A percentile compares a stretch with the other conserved stretches of the same genome.
phyloP scores from a whole-genome alignment of 1,284 basidiomycete genomes.

The Austroboletus novae-zelandiae region DNA sequence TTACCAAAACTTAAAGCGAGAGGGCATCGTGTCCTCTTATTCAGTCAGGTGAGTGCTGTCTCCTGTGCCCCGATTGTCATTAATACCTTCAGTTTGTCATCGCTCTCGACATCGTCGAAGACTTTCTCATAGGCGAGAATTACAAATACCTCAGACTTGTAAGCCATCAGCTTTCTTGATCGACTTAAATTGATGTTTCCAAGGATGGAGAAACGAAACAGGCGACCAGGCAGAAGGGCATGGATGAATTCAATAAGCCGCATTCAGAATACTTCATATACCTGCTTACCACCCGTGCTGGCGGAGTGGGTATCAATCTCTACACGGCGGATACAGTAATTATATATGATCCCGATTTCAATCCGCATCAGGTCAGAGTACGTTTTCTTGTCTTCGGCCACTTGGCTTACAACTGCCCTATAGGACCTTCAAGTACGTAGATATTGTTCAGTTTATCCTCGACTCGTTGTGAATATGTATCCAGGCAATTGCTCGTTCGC shows the following conservation, averaged over 20 bases:
- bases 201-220: conserved; percentile 92
- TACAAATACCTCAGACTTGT: conserved; percentile 89
- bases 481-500: conserved; percentile 86
- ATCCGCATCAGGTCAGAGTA: conserved; percentile 79
- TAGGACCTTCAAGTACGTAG: conserved; percentile 68
- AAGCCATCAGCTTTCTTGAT: conserved; percentile 28
- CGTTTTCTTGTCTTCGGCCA: background rate
- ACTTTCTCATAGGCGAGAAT: conserved; percentile 89
- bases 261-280: conserved; percentile 89
- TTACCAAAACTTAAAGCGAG: conserved; percentile 86
- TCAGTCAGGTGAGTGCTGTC: conserved; percentile 79
- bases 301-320: conserved; percentile 94
- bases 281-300: conserved; percentile 91
- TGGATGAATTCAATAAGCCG: conserved; percentile 91
- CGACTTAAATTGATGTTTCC: background rate
- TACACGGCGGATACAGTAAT: conserved; percentile 90
- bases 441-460: conserved; percentile 3
- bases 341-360: conserved; percentile 91
- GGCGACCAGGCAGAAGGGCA: conserved; percentile 84
- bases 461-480: conserved; percentile 10
- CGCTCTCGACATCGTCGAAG: conserved; percentile 87
- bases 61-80: background rate
- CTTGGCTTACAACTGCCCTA: conserved; percentile 6
- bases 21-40: conserved; percentile 93
- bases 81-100: conserved; percentile 80